Evolutionary conservation across 495 filamentous ascomycete species (phyloP).

Genomic region (Hyaloscypha finlandica): DNA sequence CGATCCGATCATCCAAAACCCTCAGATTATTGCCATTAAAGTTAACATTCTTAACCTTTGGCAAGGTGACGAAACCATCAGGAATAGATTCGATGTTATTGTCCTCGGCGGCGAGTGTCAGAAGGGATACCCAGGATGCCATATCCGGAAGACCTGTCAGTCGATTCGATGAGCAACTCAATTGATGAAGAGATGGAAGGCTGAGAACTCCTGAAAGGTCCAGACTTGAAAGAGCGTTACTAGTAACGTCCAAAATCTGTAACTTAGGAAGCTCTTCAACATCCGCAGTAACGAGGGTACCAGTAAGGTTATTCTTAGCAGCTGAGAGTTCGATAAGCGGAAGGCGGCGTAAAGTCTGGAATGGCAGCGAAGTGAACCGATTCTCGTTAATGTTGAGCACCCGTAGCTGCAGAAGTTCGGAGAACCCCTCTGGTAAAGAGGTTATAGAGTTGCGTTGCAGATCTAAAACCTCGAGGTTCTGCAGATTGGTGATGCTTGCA

Average conservation of each 20-base stretch:
- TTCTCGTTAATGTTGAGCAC: constrained; percentile 80
- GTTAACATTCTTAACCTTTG: constrained; percentile 70
- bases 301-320: constrained; percentile 77
- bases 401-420: constrained; percentile 63
- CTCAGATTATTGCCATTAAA: constrained; percentile 83
- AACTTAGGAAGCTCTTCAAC: constrained; percentile 61
- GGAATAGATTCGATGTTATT: constrained; percentile 78
- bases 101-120: constrained; percentile 73
- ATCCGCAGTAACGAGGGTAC: constrained; percentile 64
- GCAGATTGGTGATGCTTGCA: constrained; percentile 56
- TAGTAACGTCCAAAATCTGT: constrained; percentile 73
- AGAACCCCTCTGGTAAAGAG: constrained; percentile 69
- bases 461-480: constrained; percentile 75
- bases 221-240: constrained; percentile 63
- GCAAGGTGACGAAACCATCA: constrained; percentile 66
- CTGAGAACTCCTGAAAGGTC: constrained; percentile 54
- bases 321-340: constrained; percentile 73
- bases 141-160: constrained; percentile 71
- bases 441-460: constrained; percentile 79
- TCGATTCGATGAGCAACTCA: constrained; percentile 76
- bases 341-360: constrained; percentile 63
- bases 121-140: constrained; percentile 67
- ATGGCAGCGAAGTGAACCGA: constrained; percentile 65
- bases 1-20: constrained; percentile 72
- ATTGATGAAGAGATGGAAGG: constrained; percentile 71